A percentile compares a stretch with the other conserved stretches of the same genome.
Evolutionary conservation across 2,329 filamentous ascomycete genomes (phyloP).

Genomic region (Chaetomiaceae sp.): DNA sequence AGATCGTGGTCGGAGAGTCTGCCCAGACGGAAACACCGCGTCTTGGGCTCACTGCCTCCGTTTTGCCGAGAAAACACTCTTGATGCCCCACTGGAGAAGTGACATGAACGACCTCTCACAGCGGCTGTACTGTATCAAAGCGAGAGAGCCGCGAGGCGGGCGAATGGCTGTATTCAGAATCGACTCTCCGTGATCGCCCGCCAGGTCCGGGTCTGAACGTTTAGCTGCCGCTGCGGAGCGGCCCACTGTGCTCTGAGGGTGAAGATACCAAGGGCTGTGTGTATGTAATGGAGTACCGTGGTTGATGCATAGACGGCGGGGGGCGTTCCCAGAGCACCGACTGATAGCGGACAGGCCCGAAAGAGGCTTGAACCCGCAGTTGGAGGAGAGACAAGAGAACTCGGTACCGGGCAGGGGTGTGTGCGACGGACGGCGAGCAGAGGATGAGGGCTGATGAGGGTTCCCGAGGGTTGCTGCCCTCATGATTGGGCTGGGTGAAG

Average conservation of each 20-base stretch:
- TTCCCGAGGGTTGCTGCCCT: conserved; percentile 9
- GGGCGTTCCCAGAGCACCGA: conserved; percentile 1
- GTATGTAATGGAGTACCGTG: no score
- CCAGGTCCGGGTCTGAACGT: conserved; percentile 16
- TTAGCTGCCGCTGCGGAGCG: conserved; percentile 11
- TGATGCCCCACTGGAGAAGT: conserved; percentile 5
- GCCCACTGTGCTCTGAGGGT: background rate
- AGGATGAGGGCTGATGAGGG: conserved; percentile 15
- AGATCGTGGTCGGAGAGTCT: background rate
- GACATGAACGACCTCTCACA: no score
- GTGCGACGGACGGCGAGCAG: conserved; percentile 3
- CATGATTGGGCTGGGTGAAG: conserved; percentile 27
- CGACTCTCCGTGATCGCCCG: conserved; percentile 24
- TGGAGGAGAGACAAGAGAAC: conserved; percentile 10
- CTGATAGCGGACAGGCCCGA: background rate
- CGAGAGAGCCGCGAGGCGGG: no score
- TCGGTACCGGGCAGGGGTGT: conserved; percentile 17
- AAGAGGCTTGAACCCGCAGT: background rate
- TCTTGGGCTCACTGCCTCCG: conserved; percentile 10
- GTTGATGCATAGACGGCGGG: conserved; percentile 13
- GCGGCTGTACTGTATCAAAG: no score
- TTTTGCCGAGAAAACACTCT: conserved; percentile 16
- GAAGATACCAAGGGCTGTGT: no score
- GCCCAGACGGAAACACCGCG: conserved; percentile 2
- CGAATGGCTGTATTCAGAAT: no score